Conservation (phyloP, 139 green algal genomes). For the Auxenochlorella protothecoides region DNA sequence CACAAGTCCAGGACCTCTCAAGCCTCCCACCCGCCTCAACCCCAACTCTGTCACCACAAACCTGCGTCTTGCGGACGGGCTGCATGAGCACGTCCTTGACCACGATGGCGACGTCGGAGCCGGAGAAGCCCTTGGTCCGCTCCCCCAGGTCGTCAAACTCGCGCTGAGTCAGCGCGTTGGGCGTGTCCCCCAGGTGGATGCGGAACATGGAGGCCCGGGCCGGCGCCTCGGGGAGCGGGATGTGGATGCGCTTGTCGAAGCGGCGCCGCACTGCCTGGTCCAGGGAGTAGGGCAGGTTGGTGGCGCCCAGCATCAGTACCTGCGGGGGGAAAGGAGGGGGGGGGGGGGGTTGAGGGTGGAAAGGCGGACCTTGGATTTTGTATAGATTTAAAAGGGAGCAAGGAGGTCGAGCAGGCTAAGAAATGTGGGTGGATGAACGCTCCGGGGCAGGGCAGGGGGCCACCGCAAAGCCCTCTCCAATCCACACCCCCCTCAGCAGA, state of each 20-base stretch:
- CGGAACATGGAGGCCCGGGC: constrained; percentile 93
- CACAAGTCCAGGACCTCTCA: constrained; percentile 5
- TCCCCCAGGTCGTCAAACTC: constrained; percentile 76
- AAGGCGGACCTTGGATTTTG: no score
- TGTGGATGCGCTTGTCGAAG: constrained; percentile 98
- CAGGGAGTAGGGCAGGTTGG: constrained; percentile 93
- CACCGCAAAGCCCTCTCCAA: no score
- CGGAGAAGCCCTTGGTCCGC: constrained; percentile 84
- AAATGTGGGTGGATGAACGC: no score
- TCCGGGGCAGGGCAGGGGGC: no score
- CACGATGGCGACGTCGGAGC: constrained; percentile 62
- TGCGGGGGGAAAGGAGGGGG: constrained; percentile 6
- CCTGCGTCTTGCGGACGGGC: constrained; percentile 82
- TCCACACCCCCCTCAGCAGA: no score
- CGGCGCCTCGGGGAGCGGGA: constrained; percentile 84
- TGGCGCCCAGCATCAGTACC: constrained; percentile 90
- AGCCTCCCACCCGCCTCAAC: not conserved
- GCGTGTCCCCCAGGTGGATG: constrained; percentile 90
- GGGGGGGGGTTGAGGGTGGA: not conserved
- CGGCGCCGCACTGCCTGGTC: constrained; percentile 82
- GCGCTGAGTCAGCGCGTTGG: constrained; percentile 58
- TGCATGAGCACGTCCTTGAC: constrained; percentile 99
- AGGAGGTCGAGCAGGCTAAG: no score
- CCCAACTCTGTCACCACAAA: not conserved
- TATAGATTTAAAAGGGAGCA: no score